phyloP scores from a whole-genome alignment of 1,284 basidiomycete genomes.

The Papiliotrema fonsecae region DNA sequence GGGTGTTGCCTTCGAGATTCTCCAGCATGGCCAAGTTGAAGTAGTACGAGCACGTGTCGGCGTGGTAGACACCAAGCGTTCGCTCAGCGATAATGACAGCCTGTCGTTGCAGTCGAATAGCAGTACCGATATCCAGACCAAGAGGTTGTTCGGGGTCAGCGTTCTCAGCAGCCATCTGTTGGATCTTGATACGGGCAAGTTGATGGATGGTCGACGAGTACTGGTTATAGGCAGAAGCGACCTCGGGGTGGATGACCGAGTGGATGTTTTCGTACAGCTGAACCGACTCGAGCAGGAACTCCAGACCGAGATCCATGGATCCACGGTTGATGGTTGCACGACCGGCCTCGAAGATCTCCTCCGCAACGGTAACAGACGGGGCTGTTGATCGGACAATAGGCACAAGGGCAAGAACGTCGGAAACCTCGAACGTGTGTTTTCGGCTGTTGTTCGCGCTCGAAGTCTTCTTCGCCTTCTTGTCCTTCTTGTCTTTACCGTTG shows the following conservation, averaged over 20 bases:
- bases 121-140: constrained; percentile 49
- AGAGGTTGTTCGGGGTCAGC: constrained; percentile 42
- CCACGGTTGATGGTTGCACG: constrained; percentile 52
- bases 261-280: constrained; percentile 57
- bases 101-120: constrained; percentile 53
- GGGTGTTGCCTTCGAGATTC: constrained; percentile 50
- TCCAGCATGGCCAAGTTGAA: constrained; percentile 55
- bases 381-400: constrained; percentile 54
- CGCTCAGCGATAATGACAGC: constrained; percentile 56
- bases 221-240: constrained; percentile 53
- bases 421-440: constrained; percentile 50
- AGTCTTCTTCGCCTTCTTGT: constrained; percentile 34
- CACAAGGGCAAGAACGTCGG: constrained; percentile 53
- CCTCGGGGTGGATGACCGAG: constrained; percentile 56
- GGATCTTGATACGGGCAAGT: constrained; percentile 46
- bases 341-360: constrained; percentile 55
- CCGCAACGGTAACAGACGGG: constrained; percentile 51
- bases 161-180: constrained; percentile 39
- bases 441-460: constrained; percentile 11
- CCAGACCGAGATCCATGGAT: constrained; percentile 52
- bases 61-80: constrained; percentile 54
- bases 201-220: constrained; percentile 52
- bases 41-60: constrained; percentile 55
- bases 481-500: constrained; percentile 32
- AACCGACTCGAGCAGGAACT: constrained; percentile 54